Conservation (phyloP, 139 green algal species). For the Diplosphaera chodatii region DNA sequence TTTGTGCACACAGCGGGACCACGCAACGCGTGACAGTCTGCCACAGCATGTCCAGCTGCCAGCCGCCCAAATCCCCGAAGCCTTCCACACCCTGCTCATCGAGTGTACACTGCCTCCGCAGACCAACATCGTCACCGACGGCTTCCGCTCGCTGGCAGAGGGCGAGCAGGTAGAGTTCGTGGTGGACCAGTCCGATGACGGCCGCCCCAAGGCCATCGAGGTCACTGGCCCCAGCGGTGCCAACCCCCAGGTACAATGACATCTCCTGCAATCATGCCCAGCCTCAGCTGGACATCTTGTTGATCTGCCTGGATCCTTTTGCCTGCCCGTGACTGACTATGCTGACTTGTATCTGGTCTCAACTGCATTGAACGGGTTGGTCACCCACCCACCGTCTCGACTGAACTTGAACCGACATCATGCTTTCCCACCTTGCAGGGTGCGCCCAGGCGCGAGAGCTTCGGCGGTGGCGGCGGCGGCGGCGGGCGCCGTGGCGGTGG, state of each 20-base stretch:
- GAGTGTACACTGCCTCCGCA: conserved; percentile 8
- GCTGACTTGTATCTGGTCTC: no score
- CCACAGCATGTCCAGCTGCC: not conserved
- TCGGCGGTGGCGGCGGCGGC: not conserved
- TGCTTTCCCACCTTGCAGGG: no score
- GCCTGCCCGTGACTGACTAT: no score
- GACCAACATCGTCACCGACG: conserved; percentile 64
- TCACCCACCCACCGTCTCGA: not conserved
- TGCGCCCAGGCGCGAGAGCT: not conserved
- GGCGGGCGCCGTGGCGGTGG: not conserved
- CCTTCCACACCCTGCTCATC: not conserved
- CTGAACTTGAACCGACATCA: no score
- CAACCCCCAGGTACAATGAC: conserved; percentile 31
- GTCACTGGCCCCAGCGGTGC: conserved; percentile 42
- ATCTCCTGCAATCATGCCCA: no score
- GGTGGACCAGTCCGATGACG: conserved; percentile 41
- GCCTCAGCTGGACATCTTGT: no score
- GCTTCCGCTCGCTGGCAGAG: conserved; percentile 68
- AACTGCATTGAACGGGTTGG: no score
- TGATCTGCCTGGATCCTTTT: no score
- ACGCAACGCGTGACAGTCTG: no score
- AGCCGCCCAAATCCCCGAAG: no score
- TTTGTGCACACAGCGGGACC: no score
- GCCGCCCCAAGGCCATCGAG: conserved; percentile 36
- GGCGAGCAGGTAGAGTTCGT: conserved; percentile 70